Evolutionary conservation across 2,329 filamentous ascomycete genomes (phyloP), one percentile per base, ranked within the genome.

Genomic region (Penicillium sp.): DNA sequence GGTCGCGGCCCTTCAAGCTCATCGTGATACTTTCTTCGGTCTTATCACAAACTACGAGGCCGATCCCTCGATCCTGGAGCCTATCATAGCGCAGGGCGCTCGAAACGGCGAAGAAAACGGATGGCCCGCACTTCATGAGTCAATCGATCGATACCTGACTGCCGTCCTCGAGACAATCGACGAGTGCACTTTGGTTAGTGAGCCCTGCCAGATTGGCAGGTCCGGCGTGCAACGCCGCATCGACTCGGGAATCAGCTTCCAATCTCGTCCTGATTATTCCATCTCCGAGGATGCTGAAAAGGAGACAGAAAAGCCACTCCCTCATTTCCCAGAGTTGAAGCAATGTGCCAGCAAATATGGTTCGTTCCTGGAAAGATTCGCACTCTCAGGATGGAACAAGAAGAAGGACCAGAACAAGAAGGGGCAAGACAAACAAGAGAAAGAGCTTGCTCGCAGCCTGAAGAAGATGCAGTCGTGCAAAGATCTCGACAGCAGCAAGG

Each of bases 181-280:
- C 42, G 80, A 84, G 58, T 84, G 81, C 60, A 60, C 68, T 18
- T 70, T 77, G 41, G 74, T 83, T 41, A 73, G 65, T 39, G 71
- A 73, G 34, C 71, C 71, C 4, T 63, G 71, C 29, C 70, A 69
- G 53, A 62, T 70, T 34, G 53, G 50, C 8, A 59, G 62, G 27
- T 53, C 54, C 14, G 60, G 64, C 12, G 60, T 62, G n/a, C 53
- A 63, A 36, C 57, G 64, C 44, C 61, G 64, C 40, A 68, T 71
- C 18, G 82, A 85, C 63, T 85, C 82, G 3, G 82, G 82, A 16
- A 78, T 84, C 50, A 83, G 80, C 65, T 83, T 84, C 59, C 74
- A 37, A 36, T 53, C 45, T 64, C 71, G 64, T 53, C 69, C 68
- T 56, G 66, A 61, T 50, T 58, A 43, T 42, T 64, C 64, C 41